Evolutionary conservation across 148 eudicot genomes (phyloP).

Genomic region (Rhododendron ovatum): DNA sequence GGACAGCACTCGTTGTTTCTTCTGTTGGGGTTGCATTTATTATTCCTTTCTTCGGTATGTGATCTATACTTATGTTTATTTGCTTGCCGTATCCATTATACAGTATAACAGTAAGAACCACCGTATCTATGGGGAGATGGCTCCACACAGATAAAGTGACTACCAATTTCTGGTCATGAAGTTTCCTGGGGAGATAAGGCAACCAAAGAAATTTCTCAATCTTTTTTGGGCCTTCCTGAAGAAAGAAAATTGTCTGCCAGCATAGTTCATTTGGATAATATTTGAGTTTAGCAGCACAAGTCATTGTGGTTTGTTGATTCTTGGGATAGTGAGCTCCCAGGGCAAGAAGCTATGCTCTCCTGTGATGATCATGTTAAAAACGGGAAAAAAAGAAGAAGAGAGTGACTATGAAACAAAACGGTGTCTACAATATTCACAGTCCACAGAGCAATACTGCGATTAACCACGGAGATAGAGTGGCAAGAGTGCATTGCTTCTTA

Average conservation of each 20-base stretch:
- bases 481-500: background rate
- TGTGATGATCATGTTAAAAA: background rate
- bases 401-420: background rate
- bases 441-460: background rate
- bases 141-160: no score
- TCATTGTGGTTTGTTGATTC: no score
- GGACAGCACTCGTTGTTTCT: conserved; percentile 79
- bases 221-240: no score
- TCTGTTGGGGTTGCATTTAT: conserved; percentile 64
- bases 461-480: background rate
- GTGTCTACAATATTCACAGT: background rate
- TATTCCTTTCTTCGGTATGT: conserved; percentile 85
- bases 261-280: background rate
- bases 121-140: background rate
- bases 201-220: no score
- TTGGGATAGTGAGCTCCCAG: no score
- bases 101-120: no score
- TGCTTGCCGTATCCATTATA: background rate
- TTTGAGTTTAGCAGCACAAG: no score
- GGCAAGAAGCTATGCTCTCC: background rate
- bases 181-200: no score
- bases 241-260: no score
- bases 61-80: background rate
- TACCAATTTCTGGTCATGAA: no score
- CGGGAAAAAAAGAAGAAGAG: background rate